Evolutionary conservation across 345 rosid species (phyloP).

Genomic region (Eucalyptus albens): DNA sequence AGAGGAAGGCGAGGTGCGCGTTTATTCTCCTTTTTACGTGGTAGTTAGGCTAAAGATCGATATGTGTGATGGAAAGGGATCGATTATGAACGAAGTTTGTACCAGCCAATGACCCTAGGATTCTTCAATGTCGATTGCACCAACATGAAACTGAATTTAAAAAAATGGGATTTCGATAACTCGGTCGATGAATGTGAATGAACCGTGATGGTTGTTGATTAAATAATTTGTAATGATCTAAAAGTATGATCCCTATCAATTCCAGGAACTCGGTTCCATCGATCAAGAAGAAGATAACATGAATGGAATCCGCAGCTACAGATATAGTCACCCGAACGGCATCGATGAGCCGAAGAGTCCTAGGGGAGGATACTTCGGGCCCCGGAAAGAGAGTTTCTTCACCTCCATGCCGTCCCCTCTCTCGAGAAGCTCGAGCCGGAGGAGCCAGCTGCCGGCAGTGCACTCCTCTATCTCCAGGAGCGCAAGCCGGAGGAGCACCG

Average conservation of each 20-base stretch:
- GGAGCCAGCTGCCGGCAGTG: background rate
- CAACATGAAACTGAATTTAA: background rate
- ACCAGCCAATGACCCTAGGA: background rate
- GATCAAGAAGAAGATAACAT: background rate
- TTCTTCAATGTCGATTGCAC: background rate
- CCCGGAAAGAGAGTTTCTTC: background rate
- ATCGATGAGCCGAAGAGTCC: background rate
- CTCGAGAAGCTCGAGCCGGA: slow-evolving; percentile 10
- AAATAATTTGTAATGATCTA: background rate
- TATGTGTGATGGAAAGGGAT: background rate
- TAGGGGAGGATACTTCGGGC: background rate
- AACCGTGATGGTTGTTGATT: background rate
- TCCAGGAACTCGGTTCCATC: background rate
- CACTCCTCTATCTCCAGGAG: background rate
- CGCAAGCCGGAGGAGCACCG: slow-evolving; percentile 9
- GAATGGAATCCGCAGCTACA: background rate
- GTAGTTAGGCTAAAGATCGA: background rate
- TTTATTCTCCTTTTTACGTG: background rate
- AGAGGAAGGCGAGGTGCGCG: background rate
- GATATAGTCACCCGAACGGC: background rate
- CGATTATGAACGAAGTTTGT: background rate
- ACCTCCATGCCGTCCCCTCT: background rate
- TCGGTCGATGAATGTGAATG: background rate
- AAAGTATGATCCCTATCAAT: background rate
- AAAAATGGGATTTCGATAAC: background rate